Evolutionary conservation across 2,329 filamentous ascomycete genomes (phyloP), one percentile per base, ranked within the genome.

Genomic region (Laburnicola sp.): DNA sequence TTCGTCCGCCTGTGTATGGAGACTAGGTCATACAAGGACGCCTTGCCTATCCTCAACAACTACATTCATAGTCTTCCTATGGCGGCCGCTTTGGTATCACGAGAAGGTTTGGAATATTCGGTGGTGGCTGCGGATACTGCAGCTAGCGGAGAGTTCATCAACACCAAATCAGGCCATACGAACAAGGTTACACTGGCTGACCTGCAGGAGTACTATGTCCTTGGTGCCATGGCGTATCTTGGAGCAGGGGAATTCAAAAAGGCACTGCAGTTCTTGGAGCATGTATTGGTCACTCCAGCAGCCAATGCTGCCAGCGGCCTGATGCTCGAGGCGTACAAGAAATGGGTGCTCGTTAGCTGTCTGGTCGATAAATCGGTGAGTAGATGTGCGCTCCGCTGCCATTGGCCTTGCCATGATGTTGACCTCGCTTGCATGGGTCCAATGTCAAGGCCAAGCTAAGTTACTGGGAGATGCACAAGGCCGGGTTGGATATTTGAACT

Each of bases 241-340:
- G 77, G 74, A 16, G 50, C 72, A 37, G 67, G 71, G 25, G 70
- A 74, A 46, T 78, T 70, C 56, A 67, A 64, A 39, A 71, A 77
- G 45, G 76, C 78, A n/a, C 68, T 70, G 31, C 64, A 76, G 9
- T 76, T 78, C 51, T 65, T 80, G 30, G 78, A 80, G 58, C 70
- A 74, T 46, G 70, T 79, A 35, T 66, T 96, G 23, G 54, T 72
- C 31, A 82, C 86, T 2, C 85, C 86, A 50, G 89, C 91, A 0
- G 78, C 80, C 0, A 86, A 79, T 28, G 80, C 83, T 31, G 78
- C 84, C 9, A 93, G 87, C 71, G 86, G 85, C 68, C 80, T 95
- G 44, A 94, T 94, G 87, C 79, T 88, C 3, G 91, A 96, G 59
- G 89, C 90, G 4, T 93, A 96, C 78, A 95, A 93, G 75, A 95